phyloP scores from a whole-genome alignment of 2,329 filamentous ascomycete genomes.

The Amauroascus verrucosus region DNA sequence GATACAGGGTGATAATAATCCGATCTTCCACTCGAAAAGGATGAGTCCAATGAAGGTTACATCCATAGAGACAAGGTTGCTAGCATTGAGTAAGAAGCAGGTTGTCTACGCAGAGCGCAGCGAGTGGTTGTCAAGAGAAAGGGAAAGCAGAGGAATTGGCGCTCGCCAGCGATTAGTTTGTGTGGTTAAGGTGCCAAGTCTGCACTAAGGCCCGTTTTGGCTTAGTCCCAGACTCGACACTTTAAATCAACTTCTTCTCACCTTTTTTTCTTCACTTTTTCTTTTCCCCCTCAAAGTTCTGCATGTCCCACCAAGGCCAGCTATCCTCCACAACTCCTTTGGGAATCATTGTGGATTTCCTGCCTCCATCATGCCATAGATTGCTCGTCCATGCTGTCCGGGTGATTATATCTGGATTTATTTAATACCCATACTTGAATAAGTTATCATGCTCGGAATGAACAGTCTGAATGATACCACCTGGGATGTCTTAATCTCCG shows the following conservation, averaged over 20 bases:
- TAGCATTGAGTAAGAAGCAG: constrained; percentile 25
- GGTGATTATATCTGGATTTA: not conserved
- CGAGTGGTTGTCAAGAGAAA: constrained; percentile 30
- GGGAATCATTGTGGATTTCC: not conserved
- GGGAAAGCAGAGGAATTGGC: too few relatives aligned
- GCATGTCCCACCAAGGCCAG: too few relatives aligned
- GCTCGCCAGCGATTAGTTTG: too few relatives aligned
- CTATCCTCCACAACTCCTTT: too few relatives aligned
- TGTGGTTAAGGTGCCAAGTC: not conserved
- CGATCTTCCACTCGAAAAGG: constrained; percentile 53
- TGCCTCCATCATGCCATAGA: not conserved
- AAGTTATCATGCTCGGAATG: constrained; percentile 41
- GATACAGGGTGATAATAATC: constrained; percentile 62
- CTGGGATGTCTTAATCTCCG: constrained; percentile 72
- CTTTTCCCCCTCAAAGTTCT: not conserved
- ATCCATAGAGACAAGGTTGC: constrained; percentile 25
- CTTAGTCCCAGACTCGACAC: not conserved
- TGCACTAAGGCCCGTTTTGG: not conserved
- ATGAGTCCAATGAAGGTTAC: constrained; percentile 46
- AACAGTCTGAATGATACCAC: constrained; percentile 62
- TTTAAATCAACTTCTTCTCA: constrained; percentile 4
- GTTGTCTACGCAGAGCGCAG: constrained; percentile 32
- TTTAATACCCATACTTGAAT: not conserved
- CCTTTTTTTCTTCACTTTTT: constrained; percentile 3
- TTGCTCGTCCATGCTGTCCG: not conserved